Evolutionary conservation across 441 rosid genomes (phyloP).

Genomic region (Rhodomyrtus psidioides): DNA sequence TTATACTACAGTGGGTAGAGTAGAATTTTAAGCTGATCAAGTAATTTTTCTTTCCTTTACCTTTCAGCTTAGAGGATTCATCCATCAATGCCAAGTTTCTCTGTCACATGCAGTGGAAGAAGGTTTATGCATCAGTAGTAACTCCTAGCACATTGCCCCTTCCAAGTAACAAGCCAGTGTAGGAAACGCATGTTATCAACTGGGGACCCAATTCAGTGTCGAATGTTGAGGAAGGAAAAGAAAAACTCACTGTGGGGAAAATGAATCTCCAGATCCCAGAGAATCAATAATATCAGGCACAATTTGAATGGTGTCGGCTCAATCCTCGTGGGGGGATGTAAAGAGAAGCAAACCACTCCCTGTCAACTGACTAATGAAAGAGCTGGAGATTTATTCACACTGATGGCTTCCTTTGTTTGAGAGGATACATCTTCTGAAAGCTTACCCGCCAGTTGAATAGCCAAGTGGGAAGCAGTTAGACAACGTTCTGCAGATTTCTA

Average conservation of each 20-base stretch:
- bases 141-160: slow-evolving; percentile 13
- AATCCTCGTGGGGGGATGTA: slow-evolving; percentile 32
- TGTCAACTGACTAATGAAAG: slow-evolving; percentile 31
- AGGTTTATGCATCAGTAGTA: neutral
- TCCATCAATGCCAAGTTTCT: neutral
- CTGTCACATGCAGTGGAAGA: neutral
- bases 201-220: neutral
- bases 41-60: neutral
- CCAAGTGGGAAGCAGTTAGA: neutral
- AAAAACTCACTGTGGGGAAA: slow-evolving; percentile 44
- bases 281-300: slow-evolving; percentile 40
- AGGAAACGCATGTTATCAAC: neutral
- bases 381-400: slow-evolving; percentile 16
- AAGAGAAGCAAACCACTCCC: slow-evolving; percentile 74
- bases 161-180: neutral
- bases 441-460: slow-evolving; percentile 15
- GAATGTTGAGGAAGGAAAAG: neutral
- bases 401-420: slow-evolving; percentile 11
- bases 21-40: neutral
- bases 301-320: slow-evolving; percentile 18
- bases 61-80: neutral
- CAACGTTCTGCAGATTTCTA: neutral
- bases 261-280: slow-evolving; percentile 42
- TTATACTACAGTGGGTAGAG: neutral
- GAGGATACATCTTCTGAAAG: slow-evolving; percentile 12